phyloP scores from a whole-genome alignment of 192 early-diverging fungal genomes.

The Rhizophagus sp. region DNA sequence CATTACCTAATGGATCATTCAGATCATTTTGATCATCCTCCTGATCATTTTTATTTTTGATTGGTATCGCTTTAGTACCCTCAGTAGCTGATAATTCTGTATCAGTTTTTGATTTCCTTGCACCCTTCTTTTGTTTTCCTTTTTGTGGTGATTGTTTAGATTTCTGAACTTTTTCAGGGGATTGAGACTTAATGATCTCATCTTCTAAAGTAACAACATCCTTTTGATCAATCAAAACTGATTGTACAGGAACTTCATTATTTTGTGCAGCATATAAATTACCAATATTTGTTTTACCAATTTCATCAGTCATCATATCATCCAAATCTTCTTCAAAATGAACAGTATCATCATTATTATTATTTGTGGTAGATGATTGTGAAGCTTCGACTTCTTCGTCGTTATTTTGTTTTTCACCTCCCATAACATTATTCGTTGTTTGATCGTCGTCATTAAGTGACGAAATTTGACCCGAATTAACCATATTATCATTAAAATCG shows the following conservation, averaged over 20 bases:
- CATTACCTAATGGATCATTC: background rate
- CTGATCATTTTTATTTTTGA: constrained; percentile 12
- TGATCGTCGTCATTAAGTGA: background rate
- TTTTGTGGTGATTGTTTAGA: background rate
- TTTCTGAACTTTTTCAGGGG: background rate
- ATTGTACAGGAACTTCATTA: constrained; percentile 1
- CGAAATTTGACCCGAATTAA: constrained; percentile 2
- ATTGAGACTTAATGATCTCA: constrained; percentile 5
- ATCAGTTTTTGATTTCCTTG: background rate
- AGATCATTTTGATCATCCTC: background rate
- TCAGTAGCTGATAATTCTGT: background rate
- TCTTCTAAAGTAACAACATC: constrained; percentile 10
- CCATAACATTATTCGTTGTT: background rate
- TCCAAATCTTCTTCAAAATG: background rate
- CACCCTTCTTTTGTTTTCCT: background rate
- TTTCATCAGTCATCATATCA: background rate
- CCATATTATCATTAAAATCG: background rate
- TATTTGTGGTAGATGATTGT: background rate
- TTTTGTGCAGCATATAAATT: background rate
- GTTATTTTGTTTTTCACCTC: background rate
- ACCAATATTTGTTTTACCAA: background rate
- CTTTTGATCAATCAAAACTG: constrained; percentile 13
- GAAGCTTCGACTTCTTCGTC: background rate
- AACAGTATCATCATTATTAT: background rate
- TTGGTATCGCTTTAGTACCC: background rate